Conservation (phyloP, 2,329 filamentous ascomycete species). For the Talaromyces sp. region DNA sequence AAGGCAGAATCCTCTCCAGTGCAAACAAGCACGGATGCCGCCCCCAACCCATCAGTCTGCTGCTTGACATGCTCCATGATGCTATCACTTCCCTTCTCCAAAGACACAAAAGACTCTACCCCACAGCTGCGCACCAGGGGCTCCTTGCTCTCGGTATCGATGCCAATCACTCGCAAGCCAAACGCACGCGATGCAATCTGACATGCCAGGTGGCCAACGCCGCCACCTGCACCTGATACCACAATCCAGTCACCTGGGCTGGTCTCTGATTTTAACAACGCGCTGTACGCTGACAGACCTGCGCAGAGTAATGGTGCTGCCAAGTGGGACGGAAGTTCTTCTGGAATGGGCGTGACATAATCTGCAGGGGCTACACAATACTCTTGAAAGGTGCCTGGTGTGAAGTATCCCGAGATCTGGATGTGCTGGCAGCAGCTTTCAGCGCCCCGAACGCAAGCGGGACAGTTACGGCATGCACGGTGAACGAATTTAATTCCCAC, state of each 20-base stretch:
- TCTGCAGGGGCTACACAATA: not conserved
- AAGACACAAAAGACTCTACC: not conserved
- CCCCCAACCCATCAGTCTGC: not conserved
- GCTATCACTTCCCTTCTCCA: not conserved
- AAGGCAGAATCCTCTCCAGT: not conserved
- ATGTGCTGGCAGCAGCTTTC: not conserved
- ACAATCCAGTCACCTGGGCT: not conserved
- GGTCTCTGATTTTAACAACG: not conserved
- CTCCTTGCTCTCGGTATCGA: not conserved
- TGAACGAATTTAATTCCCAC: not conserved
- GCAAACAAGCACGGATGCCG: not conserved
- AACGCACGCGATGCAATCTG: not conserved
- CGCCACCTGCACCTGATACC: slow-evolving; percentile 1
- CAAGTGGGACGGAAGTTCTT: not conserved
- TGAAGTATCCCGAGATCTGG: not conserved
- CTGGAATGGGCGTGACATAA: slow-evolving; percentile 1
- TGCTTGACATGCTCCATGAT: not conserved
- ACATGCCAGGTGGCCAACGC: not conserved
- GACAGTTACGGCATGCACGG: not conserved
- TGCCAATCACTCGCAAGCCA: not conserved
- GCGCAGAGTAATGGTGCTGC: slow-evolving; percentile 6
- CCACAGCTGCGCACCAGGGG: not conserved
- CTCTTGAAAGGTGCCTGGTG: slow-evolving; percentile 1
- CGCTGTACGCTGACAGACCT: not conserved
- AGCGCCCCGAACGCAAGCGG: not conserved